These are phyloP conservation scores for Aspergillus funiculosus DNA, from an alignment of 495 filamentous ascomycete species.

Conservation along the genomic window DNA sequence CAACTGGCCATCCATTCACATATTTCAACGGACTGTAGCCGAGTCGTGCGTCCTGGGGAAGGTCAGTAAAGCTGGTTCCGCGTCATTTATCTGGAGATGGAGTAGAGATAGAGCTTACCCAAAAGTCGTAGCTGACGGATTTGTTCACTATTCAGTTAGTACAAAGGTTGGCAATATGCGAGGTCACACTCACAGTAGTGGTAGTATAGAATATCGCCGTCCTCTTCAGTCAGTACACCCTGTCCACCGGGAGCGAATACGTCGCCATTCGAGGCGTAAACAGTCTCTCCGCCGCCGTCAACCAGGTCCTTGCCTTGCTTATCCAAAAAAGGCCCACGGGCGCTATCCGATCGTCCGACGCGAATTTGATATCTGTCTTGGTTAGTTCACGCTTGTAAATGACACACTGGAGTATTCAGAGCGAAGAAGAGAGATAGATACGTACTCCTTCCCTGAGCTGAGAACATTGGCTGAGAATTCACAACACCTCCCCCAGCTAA, in stretches of 20 bases:
- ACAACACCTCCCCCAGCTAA: conserved; percentile 65
- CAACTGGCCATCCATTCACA: conserved; percentile 42
- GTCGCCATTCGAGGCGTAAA: conserved; percentile 44
- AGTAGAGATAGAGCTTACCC: conserved; percentile 20
- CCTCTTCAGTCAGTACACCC: conserved; percentile 32
- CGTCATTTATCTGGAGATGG: not conserved
- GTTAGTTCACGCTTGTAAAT: conserved; percentile 11
- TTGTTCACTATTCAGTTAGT: conserved; percentile 33
- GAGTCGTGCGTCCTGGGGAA: conserved; percentile 39
- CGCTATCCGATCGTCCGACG: conserved; percentile 33
- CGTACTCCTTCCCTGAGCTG: conserved; percentile 59
- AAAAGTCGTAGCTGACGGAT: conserved; percentile 36
- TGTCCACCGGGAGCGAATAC: conserved; percentile 46
- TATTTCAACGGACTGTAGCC: conserved; percentile 40
- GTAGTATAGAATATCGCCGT: conserved; percentile 41
- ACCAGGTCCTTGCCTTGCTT: conserved; percentile 32
- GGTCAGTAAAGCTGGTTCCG: no score
- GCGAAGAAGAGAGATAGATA: not conserved
- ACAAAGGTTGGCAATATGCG: not conserved
- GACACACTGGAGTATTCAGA: not conserved
- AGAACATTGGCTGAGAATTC: conserved; percentile 45
- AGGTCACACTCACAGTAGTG: conserved; percentile 39
- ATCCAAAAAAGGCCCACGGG: conserved; percentile 40
- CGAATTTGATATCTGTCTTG: conserved; percentile 39
- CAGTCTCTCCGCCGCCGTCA: conserved; percentile 37